phyloP scores from a whole-genome alignment of 1,284 basidiomycete species.

The Tylopilus orsonianus region DNA sequence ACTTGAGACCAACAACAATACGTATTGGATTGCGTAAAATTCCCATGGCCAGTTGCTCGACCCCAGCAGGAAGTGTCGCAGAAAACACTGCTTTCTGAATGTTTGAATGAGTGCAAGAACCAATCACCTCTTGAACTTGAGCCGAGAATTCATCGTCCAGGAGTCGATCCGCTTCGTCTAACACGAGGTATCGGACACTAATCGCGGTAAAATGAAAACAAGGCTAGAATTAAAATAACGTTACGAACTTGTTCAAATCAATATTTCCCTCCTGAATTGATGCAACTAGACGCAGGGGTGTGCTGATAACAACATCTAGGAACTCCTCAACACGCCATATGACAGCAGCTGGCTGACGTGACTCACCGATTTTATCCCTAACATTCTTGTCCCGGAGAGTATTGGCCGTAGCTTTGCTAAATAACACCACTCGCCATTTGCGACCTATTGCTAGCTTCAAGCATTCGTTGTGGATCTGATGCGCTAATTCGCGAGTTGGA shows the following conservation, averaged over 20 bases:
- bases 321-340: not conserved
- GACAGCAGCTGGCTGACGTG: not conserved
- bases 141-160: constrained; percentile 86
- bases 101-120: constrained; percentile 71
- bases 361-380: constrained; percentile 73
- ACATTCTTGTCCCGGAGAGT: constrained; percentile 68
- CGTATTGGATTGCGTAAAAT: constrained; percentile 85
- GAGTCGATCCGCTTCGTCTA: constrained; percentile 92
- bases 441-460: constrained; percentile 79
- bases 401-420: constrained; percentile 82
- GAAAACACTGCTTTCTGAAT: constrained; percentile 92
- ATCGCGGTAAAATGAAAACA: constrained; percentile 7
- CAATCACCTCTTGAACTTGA: constrained; percentile 88
- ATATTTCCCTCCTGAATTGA: constrained; percentile 69
- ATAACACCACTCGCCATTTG: constrained; percentile 81
- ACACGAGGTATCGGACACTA: constrained; percentile 79
- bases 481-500: constrained; percentile 95
- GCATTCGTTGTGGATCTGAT: constrained; percentile 94
- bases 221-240: not conserved
- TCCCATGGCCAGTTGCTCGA: constrained; percentile 84
- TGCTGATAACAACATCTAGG: constrained; percentile 79
- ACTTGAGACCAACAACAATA: constrained; percentile 95
- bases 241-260: constrained; percentile 69
- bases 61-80: constrained; percentile 89
- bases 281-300: constrained; percentile 75